Evolutionary conservation across 2,329 filamentous ascomycete species (phyloP).

Genomic region (Penicillium aurantiogriseum): DNA sequence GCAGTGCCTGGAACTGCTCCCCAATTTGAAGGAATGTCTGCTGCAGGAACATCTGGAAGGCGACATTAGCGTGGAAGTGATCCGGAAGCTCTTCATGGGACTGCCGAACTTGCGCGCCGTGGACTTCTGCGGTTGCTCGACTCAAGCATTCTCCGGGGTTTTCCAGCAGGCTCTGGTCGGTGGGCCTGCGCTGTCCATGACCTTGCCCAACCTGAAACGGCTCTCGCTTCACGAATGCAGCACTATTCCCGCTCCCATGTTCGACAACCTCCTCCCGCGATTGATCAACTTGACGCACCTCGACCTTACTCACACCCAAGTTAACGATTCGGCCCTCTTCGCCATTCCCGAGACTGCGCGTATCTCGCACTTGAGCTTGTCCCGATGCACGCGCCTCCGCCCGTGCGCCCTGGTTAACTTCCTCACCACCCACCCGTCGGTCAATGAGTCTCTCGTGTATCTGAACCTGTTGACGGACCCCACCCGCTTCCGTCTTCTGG

Average conservation of each 20-base stretch:
- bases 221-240: constrained; percentile 78
- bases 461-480: constrained; percentile 72
- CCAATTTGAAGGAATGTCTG: constrained; percentile 73
- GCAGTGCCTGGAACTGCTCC: constrained; percentile 68
- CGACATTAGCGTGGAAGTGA: constrained; percentile 66
- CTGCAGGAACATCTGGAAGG: constrained; percentile 78
- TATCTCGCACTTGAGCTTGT: constrained; percentile 74
- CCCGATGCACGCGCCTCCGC: constrained; percentile 70
- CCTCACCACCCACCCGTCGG: constrained; percentile 67
- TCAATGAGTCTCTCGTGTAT: constrained; percentile 62
- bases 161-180: constrained; percentile 57
- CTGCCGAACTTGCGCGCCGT: constrained; percentile 64
- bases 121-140: constrained; percentile 76
- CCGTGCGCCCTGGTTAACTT: constrained; percentile 68
- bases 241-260: constrained; percentile 64
- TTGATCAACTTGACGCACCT: constrained; percentile 69
- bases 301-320: constrained; percentile 73
- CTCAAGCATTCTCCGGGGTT: constrained; percentile 62
- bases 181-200: constrained; percentile 50
- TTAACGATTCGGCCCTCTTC: constrained; percentile 68
- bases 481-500: constrained; percentile 69
- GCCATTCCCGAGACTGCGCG: constrained; percentile 69
- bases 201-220: constrained; percentile 60
- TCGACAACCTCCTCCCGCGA: constrained; percentile 70
- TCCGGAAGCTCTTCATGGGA: constrained; percentile 68